These are phyloP conservation scores for Daphne laureola DNA, from an alignment of 441 rosid genomes.

Conservation along the genomic window DNA sequence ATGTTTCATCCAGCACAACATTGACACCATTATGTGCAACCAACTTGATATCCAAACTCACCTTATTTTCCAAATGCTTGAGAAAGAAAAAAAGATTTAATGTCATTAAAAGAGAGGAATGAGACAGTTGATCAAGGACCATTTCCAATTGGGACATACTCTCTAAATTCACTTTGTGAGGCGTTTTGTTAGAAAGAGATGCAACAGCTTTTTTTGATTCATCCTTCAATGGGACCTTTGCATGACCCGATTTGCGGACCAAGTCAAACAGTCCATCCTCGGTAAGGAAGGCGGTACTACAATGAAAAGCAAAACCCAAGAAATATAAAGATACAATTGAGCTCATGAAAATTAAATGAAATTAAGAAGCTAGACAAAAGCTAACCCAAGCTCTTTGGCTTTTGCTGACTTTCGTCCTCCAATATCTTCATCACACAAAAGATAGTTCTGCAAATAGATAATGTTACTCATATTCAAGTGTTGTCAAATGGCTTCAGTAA, in stretches of 20 bases:
- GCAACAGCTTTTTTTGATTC: constrained; percentile 31
- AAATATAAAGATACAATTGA: constrained; percentile 5
- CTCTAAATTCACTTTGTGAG: constrained; percentile 45
- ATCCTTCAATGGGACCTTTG: constrained; percentile 32
- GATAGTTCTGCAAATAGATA: constrained; percentile 63
- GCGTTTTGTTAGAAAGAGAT: constrained; percentile 44
- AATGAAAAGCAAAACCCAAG: constrained; percentile 17
- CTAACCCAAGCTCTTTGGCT: constrained; percentile 94
- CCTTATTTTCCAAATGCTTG: no score
- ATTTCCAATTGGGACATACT: constrained; percentile 30
- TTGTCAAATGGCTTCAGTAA: constrained; percentile 9
- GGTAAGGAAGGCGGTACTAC: constrained; percentile 68
- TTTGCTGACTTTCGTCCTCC: constrained; percentile 79
- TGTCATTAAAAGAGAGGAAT: no score
- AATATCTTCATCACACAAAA: constrained; percentile 92
- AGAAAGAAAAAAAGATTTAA: constrained; percentile 3
- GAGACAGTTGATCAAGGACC: no score
- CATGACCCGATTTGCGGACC: constrained; percentile 56
- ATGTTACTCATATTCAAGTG: constrained; percentile 22
- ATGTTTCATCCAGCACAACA: no score
- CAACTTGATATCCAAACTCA: no score
- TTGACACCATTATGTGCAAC: no score
- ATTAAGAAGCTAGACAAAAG: constrained; percentile 19
- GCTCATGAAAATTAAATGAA: constrained; percentile 14
- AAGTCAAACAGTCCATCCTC: constrained; percentile 90